Base-by-base conservation (phyloP, 2,329 filamentous ascomycete genomes). In the Polytolypa hystricis region DNA sequence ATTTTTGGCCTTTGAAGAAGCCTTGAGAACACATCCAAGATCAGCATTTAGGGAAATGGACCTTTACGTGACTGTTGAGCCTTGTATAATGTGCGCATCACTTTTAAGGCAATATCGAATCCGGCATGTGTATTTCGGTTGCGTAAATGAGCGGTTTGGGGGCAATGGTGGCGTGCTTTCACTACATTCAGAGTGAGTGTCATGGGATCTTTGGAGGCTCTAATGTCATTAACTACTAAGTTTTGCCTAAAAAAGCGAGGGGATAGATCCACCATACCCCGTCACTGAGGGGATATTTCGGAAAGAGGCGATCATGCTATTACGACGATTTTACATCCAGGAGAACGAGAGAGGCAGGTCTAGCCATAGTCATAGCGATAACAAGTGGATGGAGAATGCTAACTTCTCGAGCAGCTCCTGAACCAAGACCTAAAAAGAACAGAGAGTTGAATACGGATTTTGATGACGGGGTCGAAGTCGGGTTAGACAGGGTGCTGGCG, bases 41-140 rank as follows among this genome's bases (percentile, higher is more conserved):
- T 71, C 70, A 9, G 74, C 89, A 44, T 69, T 96, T 47, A 68
- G 67, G 26, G 74, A 87, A 45, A 81, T 78, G 7, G 77, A 81
- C 52, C 74, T 98, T 35, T 98, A 98, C 60, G 91, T 98, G 33
- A 98, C 91, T 0, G 89, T 98, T 37, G 93, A 98, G 62, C 91
- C 91, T 4, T 98, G 91, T 59, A 85, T 98, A 64, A 98, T 98
- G 91, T 98, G 91, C 56, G 91, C 91, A 9, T 93, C 86, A 5
- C 77, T 93, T 36, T 71, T 98, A 34, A 77, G 86, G 35, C 93
- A 98, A 60, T 80, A 93, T 46, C 75, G 78, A 10, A 86, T 98
- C 59, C 76, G 81, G 43, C 81, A 81, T 47, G 91, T 98, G 20
- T 96, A 89, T 60, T 98, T 91, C 59, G 93, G 91, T 4, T 93